Conservation (phyloP, 192 early-diverging fungal genomes). For the Backusella tuberculispora region DNA sequence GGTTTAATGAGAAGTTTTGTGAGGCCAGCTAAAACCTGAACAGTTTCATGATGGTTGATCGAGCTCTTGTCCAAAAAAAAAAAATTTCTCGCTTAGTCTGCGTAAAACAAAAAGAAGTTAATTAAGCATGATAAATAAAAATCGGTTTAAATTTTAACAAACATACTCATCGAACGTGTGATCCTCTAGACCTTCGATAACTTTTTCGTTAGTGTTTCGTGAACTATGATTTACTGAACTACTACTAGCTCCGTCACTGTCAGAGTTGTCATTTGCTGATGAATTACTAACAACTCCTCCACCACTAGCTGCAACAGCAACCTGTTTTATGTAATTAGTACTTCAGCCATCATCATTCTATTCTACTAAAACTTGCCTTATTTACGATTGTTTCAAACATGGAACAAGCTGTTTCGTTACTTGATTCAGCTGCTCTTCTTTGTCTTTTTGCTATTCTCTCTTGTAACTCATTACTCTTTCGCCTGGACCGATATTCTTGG, state of each 20-base stretch:
- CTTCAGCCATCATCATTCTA: conserved; percentile 5
- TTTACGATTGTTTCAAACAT: conserved; percentile 7
- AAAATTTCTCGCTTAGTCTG: conserved; percentile 6
- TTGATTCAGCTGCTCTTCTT: not conserved
- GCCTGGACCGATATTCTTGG: conserved; percentile 4
- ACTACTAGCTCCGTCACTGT: not conserved
- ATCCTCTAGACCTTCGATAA: conserved; percentile 6
- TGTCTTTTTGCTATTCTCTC: conserved; percentile 16
- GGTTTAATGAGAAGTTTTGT: not conserved
- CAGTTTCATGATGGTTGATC: not conserved
- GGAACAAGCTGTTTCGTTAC: conserved; percentile 7
- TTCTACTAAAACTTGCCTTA: conserved; percentile 10
- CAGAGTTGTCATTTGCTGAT: not conserved
- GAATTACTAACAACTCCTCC: not conserved
- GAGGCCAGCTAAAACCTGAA: not conserved
- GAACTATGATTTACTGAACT: not conserved
- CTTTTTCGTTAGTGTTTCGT: not conserved
- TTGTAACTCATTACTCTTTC: not conserved
- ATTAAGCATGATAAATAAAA: conserved; percentile 9
- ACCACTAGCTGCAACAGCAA: not conserved
- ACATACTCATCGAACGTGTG: conserved; percentile 13
- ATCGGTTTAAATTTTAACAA: conserved; percentile 17
- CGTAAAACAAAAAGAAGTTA: conserved; percentile 11
- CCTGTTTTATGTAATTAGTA: conserved; percentile 15
- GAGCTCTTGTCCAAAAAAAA: conserved; percentile 16